These are phyloP conservation scores for Botrytis elliptica DNA, from an alignment of 2,329 filamentous ascomycete species.

Conservation along the genomic window DNA sequence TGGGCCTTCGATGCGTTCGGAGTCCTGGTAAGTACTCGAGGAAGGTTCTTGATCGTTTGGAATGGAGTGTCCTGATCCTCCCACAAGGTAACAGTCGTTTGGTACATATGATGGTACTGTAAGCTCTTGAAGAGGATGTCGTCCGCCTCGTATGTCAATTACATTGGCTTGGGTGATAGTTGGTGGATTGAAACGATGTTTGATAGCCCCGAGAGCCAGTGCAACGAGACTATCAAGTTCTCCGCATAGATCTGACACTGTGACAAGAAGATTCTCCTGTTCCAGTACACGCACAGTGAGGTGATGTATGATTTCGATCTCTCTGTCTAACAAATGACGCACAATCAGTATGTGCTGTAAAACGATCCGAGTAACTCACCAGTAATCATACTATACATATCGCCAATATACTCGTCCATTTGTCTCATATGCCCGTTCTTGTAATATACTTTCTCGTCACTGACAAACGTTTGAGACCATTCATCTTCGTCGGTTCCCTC, in stretches of 20 bases:
- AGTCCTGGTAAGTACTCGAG: neutral
- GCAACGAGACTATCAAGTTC: constrained; percentile 86
- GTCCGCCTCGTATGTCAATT: constrained; percentile 72
- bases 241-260: constrained; percentile 76
- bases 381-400: constrained; percentile 80
- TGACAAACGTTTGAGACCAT: constrained; percentile 79
- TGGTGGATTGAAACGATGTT: constrained; percentile 70
- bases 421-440: constrained; percentile 81
- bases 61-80: constrained; percentile 50
- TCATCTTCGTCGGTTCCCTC: constrained; percentile 52
- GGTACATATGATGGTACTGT: constrained; percentile 77
- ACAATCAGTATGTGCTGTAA: neutral
- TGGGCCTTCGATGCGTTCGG: constrained; percentile 43
- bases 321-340: constrained; percentile 57
- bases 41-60: constrained; percentile 22
- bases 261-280: constrained; percentile 63
- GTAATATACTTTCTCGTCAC: constrained; percentile 73
- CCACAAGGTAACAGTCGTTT: constrained; percentile 72
- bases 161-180: constrained; percentile 67
- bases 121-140: constrained; percentile 84
- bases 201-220: constrained; percentile 71
- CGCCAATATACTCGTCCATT: constrained; percentile 78
- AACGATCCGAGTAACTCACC: constrained; percentile 47
- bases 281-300: constrained; percentile 70
- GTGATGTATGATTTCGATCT: constrained; percentile 83